Base-by-base conservation (phyloP, 192 early-diverging fungal genomes). In the Linnemannia hyalina region DNA sequence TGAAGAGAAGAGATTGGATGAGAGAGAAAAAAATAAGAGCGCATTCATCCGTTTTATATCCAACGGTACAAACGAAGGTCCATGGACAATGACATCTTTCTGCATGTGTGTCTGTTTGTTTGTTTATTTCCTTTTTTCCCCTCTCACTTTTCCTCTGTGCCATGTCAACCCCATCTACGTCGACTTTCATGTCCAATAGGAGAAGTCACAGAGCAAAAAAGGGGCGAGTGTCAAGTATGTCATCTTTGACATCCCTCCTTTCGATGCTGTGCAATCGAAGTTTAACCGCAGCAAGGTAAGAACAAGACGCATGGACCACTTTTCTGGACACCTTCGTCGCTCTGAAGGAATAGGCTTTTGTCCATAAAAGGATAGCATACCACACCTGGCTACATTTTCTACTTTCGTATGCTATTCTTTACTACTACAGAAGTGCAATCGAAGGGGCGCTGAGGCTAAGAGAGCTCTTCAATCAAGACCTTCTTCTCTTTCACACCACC, bases 381-480 rank as follows among this genome's bases (percentile, higher is more conserved):
- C 60, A 32, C 11, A 29, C 60, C 29, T 16, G 60, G 29, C 4
- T 26, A 29, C 10, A 32, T 32, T n/a, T 23, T 57, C 9, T 57
- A 18, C 40, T 22, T 52, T 52, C 4, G 49, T 52, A 3, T 26
- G 63, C 38, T 75, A 26, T n/a, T 68, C 26, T n/a, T n/a, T 63
- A 40, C 44, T 57, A 3, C 9, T 26, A 2, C 5, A 26, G n/a
- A 26, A 1, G 57, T 3, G 10, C 4, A 65, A 32, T 16, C 10
- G 44, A 32, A 29, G 3, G 11, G 4, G 5, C 23, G n/a, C 7
- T 40, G 38, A 26, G 16, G 29, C 35, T 57, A 57, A 11, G 29
- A n/a, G 11, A 75, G 73, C 60, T 69, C 76, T 22, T 77, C 63
- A 20, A 77, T 77, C 60, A 77, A 36, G 15, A 47, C 76, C 41